Base-by-base conservation (phyloP, 768 basidiomycete species). In the Pisolithus sp. region DNA sequence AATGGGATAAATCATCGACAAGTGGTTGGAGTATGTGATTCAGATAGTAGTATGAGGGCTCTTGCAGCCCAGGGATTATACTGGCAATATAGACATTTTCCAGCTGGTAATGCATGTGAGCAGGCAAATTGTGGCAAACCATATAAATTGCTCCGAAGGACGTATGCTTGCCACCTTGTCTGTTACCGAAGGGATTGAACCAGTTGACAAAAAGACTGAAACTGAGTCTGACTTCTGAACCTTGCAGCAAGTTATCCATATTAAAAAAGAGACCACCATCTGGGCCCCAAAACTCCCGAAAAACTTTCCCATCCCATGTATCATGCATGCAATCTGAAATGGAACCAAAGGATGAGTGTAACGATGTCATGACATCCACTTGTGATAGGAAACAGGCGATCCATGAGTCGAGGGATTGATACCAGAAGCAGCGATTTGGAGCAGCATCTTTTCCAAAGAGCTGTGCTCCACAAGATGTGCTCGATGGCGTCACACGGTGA, bases 1-100 rank as follows among this genome's bases (percentile, higher is more conserved):
- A 58, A 0, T 42, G 28, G 1, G 68, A 41, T 0, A 77, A 59
- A n/a, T 73, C 64, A 30, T 71, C 62, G 6, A 77, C 62, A 15
- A 76, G 62, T 1, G 68, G 71, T 0, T 31, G 18, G 3, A 78
- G 54, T 23, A 72, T 56, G 40, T 74, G 70, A 37, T 77, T 74
- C 8, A 74, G 57, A 28, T 69, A 53, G 0, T 63, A 41, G 0
- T 66, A 46, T 0, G 57, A 51, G 0, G 66, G 72, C 49, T 73
- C 59, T 46, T 24, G 65, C 26, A 23, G 55, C 55, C 13, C 46
- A 54, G 20, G 40, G 38, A 13, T 65, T 50, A 5, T 30, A 9
- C 50, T 46, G 46, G 64, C 67, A 1, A 72, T 53, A 47, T 63
- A 75, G 50, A 75, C 60, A 56, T 77, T 73, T 40, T 72, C 65